phyloP scores from a whole-genome alignment of 2,329 filamentous ascomycete species.

The Harringtonia aguacate region DNA sequence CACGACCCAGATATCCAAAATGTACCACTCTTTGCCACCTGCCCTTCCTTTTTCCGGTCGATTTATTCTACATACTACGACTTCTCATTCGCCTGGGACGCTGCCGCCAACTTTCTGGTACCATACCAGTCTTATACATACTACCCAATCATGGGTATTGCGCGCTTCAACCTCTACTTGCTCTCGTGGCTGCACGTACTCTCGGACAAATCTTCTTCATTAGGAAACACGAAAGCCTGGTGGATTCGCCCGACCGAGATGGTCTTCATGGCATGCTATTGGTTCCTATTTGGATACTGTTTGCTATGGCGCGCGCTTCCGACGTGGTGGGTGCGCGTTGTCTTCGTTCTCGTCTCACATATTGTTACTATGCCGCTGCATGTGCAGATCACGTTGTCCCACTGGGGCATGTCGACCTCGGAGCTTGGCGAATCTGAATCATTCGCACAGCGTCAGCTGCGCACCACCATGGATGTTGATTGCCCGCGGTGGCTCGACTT shows the following conservation, averaged over 20 bases:
- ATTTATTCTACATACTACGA: constrained; percentile 58
- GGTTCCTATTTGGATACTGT: constrained; percentile 58
- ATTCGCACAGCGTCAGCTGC: constrained; percentile 58
- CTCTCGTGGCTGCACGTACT: constrained; percentile 57
- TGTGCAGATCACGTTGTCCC: constrained; percentile 60
- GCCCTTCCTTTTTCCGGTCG: constrained; percentile 52
- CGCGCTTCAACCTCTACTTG: constrained; percentile 62
- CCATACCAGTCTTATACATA: constrained; percentile 56
- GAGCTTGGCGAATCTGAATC: constrained; percentile 55
- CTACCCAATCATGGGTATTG: constrained; percentile 56
- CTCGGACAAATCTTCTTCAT: constrained; percentile 40
- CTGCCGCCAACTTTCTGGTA: constrained; percentile 46
- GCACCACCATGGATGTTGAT: constrained; percentile 65
- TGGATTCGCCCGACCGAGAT: constrained; percentile 60
- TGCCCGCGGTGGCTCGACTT: constrained; percentile 64
- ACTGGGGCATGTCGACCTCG: constrained; percentile 61
- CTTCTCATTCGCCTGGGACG: constrained; percentile 52
- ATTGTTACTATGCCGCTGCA: constrained; percentile 58
- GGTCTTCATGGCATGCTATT: constrained; percentile 52
- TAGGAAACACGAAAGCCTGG: constrained; percentile 46
- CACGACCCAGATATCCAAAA: constrained; percentile 54
- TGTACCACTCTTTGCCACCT: constrained; percentile 58
- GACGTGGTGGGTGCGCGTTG: constrained; percentile 43
- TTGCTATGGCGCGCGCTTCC: constrained; percentile 51
- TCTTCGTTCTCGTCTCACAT: constrained; percentile 54